Evolutionary conservation across 345 rosid species (phyloP).

Genomic region (Eucalyptus sp.): DNA sequence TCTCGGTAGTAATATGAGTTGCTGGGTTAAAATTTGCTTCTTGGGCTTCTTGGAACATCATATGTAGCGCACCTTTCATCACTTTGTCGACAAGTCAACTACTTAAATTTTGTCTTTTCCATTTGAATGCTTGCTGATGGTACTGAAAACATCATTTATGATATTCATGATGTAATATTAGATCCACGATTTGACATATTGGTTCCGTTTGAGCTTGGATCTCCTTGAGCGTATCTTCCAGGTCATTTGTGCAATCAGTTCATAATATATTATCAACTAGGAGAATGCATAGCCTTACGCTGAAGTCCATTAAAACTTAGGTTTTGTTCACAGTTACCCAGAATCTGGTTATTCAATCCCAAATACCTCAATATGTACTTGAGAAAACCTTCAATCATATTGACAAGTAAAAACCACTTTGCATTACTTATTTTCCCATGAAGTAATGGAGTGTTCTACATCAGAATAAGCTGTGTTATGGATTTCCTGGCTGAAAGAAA

Average conservation of each 20-base stretch:
- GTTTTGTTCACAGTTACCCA: neutral
- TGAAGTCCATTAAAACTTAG: neutral
- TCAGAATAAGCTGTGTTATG: neutral
- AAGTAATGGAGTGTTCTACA: neutral
- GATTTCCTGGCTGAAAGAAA: neutral
- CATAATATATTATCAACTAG: neutral
- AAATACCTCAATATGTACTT: neutral
- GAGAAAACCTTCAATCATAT: neutral
- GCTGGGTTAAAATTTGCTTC: neutral
- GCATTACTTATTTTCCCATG: neutral
- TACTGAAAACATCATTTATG: neutral
- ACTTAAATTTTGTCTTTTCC: conserved; percentile 2
- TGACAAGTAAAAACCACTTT: neutral
- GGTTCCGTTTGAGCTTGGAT: neutral
- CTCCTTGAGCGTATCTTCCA: neutral
- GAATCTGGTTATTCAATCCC: neutral
- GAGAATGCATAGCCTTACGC: neutral
- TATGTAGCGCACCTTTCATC: neutral
- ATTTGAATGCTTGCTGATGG: neutral
- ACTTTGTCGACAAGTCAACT: conserved; percentile 13
- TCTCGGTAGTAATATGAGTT: neutral
- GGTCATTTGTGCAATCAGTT: neutral
- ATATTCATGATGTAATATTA: neutral
- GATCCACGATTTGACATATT: neutral
- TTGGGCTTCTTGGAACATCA: neutral